Conservation (phyloP, 495 filamentous ascomycete species). For the Astrothelium subdiscretum region DNA sequence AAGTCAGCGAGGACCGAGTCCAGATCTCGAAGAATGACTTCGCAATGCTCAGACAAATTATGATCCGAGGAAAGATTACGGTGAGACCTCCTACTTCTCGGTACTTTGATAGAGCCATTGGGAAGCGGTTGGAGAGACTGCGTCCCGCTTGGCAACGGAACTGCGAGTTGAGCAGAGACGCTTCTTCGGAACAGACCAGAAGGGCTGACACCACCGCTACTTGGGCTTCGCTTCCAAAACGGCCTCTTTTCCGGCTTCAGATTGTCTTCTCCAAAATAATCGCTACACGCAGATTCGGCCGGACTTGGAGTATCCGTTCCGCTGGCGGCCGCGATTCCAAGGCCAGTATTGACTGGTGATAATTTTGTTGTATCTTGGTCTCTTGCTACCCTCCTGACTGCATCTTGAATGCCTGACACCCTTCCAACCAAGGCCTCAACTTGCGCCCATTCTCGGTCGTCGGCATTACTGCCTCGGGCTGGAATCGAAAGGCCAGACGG, state of each 20-base stretch:
- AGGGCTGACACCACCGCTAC: slow-evolving; percentile 30
- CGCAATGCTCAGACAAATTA: slow-evolving; percentile 65
- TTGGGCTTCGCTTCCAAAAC: slow-evolving; percentile 90
- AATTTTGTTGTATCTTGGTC: slow-evolving; percentile 60
- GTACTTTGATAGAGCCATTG: slow-evolving; percentile 28
- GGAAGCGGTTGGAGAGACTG: slow-evolving; percentile 24
- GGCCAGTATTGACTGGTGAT: slow-evolving; percentile 16
- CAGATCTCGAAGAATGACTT: slow-evolving; percentile 68
- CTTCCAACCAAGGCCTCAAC: slow-evolving; percentile 73
- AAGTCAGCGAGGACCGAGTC: slow-evolving; percentile 76
- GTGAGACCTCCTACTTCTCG: slow-evolving; percentile 17
- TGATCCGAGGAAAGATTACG: slow-evolving; percentile 14
- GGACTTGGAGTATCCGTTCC: slow-evolving; percentile 27
- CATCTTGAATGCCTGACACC: slow-evolving; percentile 79
- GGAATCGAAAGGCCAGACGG: slow-evolving; percentile 25
- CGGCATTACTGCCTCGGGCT: slow-evolving; percentile 26
- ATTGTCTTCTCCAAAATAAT: slow-evolving; percentile 34
- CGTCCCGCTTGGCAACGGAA: slow-evolving; percentile 37
- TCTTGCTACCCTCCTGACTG: slow-evolving; percentile 69
- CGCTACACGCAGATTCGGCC: slow-evolving; percentile 21
- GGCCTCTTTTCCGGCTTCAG: slow-evolving; percentile 33
- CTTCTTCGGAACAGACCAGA: slow-evolving; percentile 35
- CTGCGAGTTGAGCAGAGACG: slow-evolving; percentile 45
- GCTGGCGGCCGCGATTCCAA: slow-evolving; percentile 12
- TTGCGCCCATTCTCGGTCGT: slow-evolving; percentile 74